A percentile compares a stretch with the other conserved stretches of the same genome.
Evolutionary conservation across 306 rosid genomes (phyloP).

Genomic region (Astragalus glycyphyllos): DNA sequence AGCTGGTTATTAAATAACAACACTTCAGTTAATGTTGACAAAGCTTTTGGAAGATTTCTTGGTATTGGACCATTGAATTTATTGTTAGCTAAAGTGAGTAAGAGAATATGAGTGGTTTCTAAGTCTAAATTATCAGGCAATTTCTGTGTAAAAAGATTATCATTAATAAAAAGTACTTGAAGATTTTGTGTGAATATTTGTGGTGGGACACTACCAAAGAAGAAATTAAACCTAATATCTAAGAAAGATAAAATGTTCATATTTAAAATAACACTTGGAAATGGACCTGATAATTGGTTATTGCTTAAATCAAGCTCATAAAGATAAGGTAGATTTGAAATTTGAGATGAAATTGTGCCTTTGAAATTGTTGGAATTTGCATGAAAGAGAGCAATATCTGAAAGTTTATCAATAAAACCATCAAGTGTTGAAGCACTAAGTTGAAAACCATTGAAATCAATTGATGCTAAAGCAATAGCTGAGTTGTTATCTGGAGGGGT

Average conservation of each 20-base stretch:
- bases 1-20: constrained; percentile 67
- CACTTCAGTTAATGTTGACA: constrained; percentile 65
- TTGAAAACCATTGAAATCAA: constrained; percentile 86
- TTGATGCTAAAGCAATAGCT: constrained; percentile 73
- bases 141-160: constrained; percentile 69
- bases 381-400: constrained; percentile 87
- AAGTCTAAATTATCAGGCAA: constrained; percentile 63
- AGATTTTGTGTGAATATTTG: constrained; percentile 70
- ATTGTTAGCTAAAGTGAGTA: constrained; percentile 81
- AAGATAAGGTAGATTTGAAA: constrained; percentile 66
- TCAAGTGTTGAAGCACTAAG: constrained; percentile 71
- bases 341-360: constrained; percentile 68
- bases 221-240: constrained; percentile 80
- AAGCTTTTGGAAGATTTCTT: constrained; percentile 56
- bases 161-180: constrained; percentile 74
- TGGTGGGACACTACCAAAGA: constrained; percentile 82
- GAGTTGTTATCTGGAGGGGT: constrained; percentile 74
- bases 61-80: constrained; percentile 84
- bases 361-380: constrained; percentile 81
- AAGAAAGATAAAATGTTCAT: constrained; percentile 62
- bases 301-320: constrained; percentile 88
- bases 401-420: constrained; percentile 80
- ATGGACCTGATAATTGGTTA: constrained; percentile 78
- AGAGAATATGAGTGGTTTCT: constrained; percentile 63
- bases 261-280: constrained; percentile 69